phyloP scores from a whole-genome alignment of 2,329 filamentous ascomycete genomes.

The Bisporella sp. region DNA sequence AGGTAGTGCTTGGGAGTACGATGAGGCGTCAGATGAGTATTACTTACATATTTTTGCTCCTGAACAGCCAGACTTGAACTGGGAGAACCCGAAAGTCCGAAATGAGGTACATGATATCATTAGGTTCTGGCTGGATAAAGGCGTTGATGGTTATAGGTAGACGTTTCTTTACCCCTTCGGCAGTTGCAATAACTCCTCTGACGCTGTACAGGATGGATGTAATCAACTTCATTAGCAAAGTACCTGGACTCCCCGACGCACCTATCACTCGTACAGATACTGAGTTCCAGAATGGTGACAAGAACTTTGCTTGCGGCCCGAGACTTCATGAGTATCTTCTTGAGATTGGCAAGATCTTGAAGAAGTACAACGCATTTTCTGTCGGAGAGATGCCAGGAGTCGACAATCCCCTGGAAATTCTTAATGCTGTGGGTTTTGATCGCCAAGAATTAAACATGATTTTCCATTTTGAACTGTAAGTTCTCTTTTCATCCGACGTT shows the following conservation, averaged over 20 bases:
- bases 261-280: constrained; percentile 33
- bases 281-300: constrained; percentile 41
- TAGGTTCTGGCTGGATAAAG: constrained; percentile 66
- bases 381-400: constrained; percentile 43
- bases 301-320: constrained; percentile 50
- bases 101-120: constrained; percentile 64
- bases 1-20: constrained; percentile 44
- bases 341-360: constrained; percentile 40
- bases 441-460: constrained; percentile 62
- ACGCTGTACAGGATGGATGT: constrained; percentile 47
- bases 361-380: constrained; percentile 42
- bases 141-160: constrained; percentile 44
- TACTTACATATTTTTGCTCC: constrained; percentile 57
- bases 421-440: constrained; percentile 47
- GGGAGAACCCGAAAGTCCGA: constrained; percentile 61
- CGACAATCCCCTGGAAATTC: constrained; percentile 39
- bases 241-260: constrained; percentile 48
- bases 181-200: too few species aligned
- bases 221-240: constrained; percentile 61
- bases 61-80: constrained; percentile 72
- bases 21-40: constrained; percentile 43
- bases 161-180: too few species aligned
- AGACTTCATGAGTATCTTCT: constrained; percentile 45
- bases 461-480: constrained; percentile 61
- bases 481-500: constrained; percentile 3